Conservation (phyloP, 441 rosid species). For the Eutrema salsugineum region DNA sequence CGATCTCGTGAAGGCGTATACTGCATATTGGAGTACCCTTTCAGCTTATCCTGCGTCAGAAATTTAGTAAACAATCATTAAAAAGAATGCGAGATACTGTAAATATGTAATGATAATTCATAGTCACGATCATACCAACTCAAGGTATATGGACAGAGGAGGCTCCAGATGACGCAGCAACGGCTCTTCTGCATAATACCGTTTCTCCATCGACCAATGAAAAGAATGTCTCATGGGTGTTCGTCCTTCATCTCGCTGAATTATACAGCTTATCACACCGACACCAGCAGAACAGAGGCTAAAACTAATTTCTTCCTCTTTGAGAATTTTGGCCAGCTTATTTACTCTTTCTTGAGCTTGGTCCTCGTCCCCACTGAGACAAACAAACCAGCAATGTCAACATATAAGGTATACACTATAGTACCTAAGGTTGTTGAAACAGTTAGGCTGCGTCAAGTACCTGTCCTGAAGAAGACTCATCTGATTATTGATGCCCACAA, state of each 20-base stretch:
- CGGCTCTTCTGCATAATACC: conserved; percentile 87
- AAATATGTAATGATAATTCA: conserved; percentile 2
- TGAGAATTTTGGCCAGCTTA: conserved; percentile 95
- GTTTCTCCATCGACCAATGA: conserved; percentile 88
- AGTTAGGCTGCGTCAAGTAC: conserved; percentile 35
- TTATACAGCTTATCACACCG: conserved; percentile 93
- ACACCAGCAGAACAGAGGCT: conserved; percentile 84
- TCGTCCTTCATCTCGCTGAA: conserved; percentile 98
- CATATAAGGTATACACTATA: conserved; percentile 13
- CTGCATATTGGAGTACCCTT: conserved; percentile 71
- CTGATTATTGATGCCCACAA: conserved; percentile 95
- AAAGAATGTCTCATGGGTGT: conserved; percentile 98
- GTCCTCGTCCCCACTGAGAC: conserved; percentile 96
- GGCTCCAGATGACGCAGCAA: conserved; percentile 95
- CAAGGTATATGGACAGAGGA: conserved; percentile 95
- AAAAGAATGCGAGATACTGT: neutral
- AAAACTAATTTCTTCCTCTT: conserved; percentile 74
- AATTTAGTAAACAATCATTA: conserved; percentile 10
- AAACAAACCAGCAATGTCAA: conserved; percentile 11
- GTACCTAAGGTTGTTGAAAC: neutral
- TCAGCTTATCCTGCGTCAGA: conserved; percentile 86
- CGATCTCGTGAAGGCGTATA: conserved; percentile 88
- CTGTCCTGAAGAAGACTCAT: conserved; percentile 99
- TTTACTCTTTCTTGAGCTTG: conserved; percentile 97
- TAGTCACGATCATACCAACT: conserved; percentile 57